Base-by-base conservation (phyloP, 169 alveolate species). In the Cryptosporidium bovis region DNA sequence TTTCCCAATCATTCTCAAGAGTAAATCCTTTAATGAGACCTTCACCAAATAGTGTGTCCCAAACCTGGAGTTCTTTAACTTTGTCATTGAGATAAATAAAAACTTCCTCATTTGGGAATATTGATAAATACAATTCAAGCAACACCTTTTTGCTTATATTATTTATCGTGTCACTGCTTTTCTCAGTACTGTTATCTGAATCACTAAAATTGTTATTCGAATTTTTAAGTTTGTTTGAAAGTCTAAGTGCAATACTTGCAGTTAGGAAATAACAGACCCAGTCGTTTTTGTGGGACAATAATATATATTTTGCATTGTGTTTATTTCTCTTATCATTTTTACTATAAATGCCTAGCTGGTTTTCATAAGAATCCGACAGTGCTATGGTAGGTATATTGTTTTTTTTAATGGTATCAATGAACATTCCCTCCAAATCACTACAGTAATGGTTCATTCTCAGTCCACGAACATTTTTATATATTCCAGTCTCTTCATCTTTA, bases 381-480 rank as follows among this genome's bases (percentile, higher is more conserved):
- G 87, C 87, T 58, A 77, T 46, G 31, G 69, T 77, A 55, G 71
- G 60, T 7, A 58, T 77, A 5, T 44, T 40, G 48, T 77, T 48
- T 3, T 77, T 71, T 13, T 71, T 53, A 34, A 66, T 20, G n/a
- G 51, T 18, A 20, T 77, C 58, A 0, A 44, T 60, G 64, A 44
- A 77, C 15, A 77, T 77, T 8, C 34, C 46, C 18, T 77, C 87
- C 60, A 77, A 60, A 60, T 77, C 51, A 29, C 77, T 34, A 53
- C 87, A 77, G 56, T 77, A 77, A 77, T 77, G 87, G 51, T 77
- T 77, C 34, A 77, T 77, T 60, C 87, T 77, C 48, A 60, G 40
- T 60, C 87, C 87, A 27, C 87, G 50, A 7, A 71, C 29, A 12
- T 62, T 77, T 8, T 60, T 24, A 48, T 77, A 77, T 27, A 77